These are phyloP conservation scores for Rhizophlyctis rosea DNA, from an alignment of 192 early-diverging fungal species.

Conservation along the genomic window DNA sequence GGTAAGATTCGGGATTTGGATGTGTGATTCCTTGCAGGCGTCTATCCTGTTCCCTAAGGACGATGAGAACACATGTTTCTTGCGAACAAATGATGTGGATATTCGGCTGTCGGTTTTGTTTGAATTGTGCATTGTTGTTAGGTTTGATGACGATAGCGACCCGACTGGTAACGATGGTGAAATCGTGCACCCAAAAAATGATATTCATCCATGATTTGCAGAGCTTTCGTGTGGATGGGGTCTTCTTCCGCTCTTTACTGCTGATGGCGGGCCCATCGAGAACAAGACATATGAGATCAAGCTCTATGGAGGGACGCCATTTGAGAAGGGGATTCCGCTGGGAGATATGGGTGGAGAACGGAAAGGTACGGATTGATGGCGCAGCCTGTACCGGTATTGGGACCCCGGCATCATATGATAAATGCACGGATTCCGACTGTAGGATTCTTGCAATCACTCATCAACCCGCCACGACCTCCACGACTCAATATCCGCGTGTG, in stretches of 20 bases:
- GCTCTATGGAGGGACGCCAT: slow-evolving; percentile 45
- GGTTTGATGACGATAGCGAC: slow-evolving; percentile 22
- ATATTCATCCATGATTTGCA: no score
- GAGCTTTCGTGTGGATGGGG: slow-evolving; percentile 48
- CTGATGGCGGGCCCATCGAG: slow-evolving; percentile 46
- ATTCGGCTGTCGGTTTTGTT: slow-evolving; percentile 45
- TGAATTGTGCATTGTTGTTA: slow-evolving; percentile 41
- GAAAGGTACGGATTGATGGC: no score
- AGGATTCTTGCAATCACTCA: slow-evolving; percentile 30
- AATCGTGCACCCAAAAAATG: no score
- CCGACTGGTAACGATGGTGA: slow-evolving; percentile 16
- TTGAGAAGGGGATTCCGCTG: slow-evolving; percentile 32
- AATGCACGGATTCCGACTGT: not conserved
- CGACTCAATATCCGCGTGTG: slow-evolving; percentile 42
- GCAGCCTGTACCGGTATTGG: not conserved
- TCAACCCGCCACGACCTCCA: slow-evolving; percentile 32
- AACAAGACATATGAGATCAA: slow-evolving; percentile 47
- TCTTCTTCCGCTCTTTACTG: slow-evolving; percentile 45
- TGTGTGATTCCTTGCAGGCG: slow-evolving; percentile 24
- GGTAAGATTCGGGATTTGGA: not conserved
- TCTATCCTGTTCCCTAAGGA: slow-evolving; percentile 48
- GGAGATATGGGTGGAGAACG: slow-evolving; percentile 5
- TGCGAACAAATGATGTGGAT: slow-evolving; percentile 40
- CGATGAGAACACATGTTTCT: slow-evolving; percentile 48
- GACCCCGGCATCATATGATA: not conserved